Evolutionary conservation across 805 yeast genomes (phyloP).

Genomic region (Metschnikowia gelsemii): DNA sequence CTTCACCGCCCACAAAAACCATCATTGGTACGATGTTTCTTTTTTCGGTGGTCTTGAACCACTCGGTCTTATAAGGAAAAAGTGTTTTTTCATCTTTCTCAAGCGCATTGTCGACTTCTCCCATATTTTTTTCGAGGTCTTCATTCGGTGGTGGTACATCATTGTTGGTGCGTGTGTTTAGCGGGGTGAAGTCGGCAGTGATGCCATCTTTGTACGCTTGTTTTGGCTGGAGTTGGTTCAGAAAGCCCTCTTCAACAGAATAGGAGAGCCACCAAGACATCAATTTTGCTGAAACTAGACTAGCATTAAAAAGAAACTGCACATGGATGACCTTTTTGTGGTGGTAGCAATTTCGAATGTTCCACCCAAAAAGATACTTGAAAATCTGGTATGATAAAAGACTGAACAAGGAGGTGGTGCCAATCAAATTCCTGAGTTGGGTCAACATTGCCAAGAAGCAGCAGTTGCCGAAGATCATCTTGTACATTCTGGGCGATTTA

Average conservation of each 20-base stretch:
- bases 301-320: conserved; percentile 84
- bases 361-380: conserved; percentile 86
- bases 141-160: conserved; percentile 19
- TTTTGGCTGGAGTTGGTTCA: conserved; percentile 36
- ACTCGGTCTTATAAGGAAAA: conserved; percentile 50
- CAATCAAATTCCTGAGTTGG: conserved; percentile 46
- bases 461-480: conserved; percentile 67
- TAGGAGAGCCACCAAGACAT: conserved; percentile 89
- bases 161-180: conserved; percentile 8
- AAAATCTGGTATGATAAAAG: conserved; percentile 76
- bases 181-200: conserved; percentile 28
- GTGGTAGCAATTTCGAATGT: conserved; percentile 64
- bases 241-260: conserved; percentile 39
- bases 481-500: conserved; percentile 44
- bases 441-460: conserved; percentile 80
- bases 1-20: conserved; percentile 70
- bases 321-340: conserved; percentile 63
- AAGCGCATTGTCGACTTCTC: background rate
- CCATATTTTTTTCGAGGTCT: conserved; percentile 21
- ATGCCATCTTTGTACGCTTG: conserved; percentile 31
- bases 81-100: conserved; percentile 43
- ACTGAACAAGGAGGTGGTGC: conserved; percentile 51
- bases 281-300: conserved; percentile 70
- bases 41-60: conserved; percentile 47
- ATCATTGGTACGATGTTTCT: conserved; percentile 51